Base-by-base conservation (phyloP, 768 basidiomycete species). In the Podaxis sp. region DNA sequence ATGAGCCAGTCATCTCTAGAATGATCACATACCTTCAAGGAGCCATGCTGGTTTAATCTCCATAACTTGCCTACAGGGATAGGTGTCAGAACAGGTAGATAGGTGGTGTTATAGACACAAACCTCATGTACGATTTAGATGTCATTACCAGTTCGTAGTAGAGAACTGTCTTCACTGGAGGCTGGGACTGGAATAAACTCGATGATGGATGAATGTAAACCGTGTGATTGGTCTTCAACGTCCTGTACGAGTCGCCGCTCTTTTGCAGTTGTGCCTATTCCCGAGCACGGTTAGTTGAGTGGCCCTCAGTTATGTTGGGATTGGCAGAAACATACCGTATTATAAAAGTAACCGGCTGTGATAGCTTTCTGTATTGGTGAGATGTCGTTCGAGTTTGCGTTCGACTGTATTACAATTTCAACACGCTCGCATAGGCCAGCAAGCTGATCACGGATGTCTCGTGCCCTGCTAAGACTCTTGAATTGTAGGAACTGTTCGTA, bases 141-240 rank as follows among this genome's bases (percentile, higher is more conserved):
- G 97, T 99, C 84, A 96, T 90, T 24, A 99, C 96, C 24, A 99
- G 85, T 74, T 99, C 97, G 71, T 99, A 98, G 76, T 99, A 99
- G 52, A 97, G 74, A 9, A 99, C 73, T 15, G 92, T 91, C 72
- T 90, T 92, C 12, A 95, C 85, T 0, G 97, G 97, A 1, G 97
- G 97, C 68, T 98, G 96, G 72, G 88, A 87, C 69, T 98, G 93
- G 86, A 98, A 97, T 65, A 99, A 75, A 73, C 92, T 90, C 4
- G 95, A 96, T 0, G 94, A 96, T 0, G 97, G 97, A 70, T 99
- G 97, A 64, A 99, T 92, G 72, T 96, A 94, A 49, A 99, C 95
- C 2, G 96, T 95, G 67, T 99, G 95, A 72, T 89, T 91, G 4
- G 93, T 96, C 76, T 98, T 99, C 66, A 97, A 83, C 15, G 97